phyloP scores from a whole-genome alignment of 169 alveolate species.

The Plasmodium blacklocki region DNA sequence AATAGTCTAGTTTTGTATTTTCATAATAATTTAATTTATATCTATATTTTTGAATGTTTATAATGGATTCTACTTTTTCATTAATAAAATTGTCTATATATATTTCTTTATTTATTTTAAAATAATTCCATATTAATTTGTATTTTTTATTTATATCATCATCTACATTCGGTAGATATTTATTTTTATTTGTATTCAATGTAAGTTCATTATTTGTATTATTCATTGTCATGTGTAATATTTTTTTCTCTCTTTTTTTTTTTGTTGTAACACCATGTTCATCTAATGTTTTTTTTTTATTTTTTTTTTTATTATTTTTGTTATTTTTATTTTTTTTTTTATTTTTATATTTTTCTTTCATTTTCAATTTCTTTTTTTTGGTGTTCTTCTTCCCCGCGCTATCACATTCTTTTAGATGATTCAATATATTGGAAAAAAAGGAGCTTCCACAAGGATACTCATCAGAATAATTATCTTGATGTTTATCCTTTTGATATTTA shows the following conservation, averaged over 20 bases:
- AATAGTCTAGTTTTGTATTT: constrained; percentile 27
- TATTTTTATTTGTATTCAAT: background rate
- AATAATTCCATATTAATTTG: constrained; percentile 12
- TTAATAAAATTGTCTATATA: constrained; percentile 41
- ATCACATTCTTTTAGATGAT: constrained; percentile 9
- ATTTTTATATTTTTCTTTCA: background rate
- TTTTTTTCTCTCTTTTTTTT: background rate
- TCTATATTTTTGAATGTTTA: constrained; percentile 13
- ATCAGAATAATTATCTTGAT: no score
- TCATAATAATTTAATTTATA: constrained; percentile 43
- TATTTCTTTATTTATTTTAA: constrained; percentile 41
- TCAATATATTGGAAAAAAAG: constrained; percentile 17
- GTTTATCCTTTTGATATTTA: constrained; percentile 11
- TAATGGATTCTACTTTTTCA: constrained; percentile 21
- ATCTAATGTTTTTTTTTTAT: background rate
- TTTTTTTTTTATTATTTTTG: background rate
- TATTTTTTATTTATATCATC: constrained; percentile 9
- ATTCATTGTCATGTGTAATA: no score
- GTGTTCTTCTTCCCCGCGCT: background rate
- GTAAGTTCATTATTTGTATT: background rate
- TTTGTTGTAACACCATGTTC: background rate
- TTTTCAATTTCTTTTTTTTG: background rate
- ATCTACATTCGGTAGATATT: background rate
- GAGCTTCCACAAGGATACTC: constrained; percentile 1
- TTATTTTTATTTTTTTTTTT: background rate